These are phyloP conservation scores for Carallia brachiata DNA, from an alignment of 345 rosid species.

Conservation along the genomic window DNA sequence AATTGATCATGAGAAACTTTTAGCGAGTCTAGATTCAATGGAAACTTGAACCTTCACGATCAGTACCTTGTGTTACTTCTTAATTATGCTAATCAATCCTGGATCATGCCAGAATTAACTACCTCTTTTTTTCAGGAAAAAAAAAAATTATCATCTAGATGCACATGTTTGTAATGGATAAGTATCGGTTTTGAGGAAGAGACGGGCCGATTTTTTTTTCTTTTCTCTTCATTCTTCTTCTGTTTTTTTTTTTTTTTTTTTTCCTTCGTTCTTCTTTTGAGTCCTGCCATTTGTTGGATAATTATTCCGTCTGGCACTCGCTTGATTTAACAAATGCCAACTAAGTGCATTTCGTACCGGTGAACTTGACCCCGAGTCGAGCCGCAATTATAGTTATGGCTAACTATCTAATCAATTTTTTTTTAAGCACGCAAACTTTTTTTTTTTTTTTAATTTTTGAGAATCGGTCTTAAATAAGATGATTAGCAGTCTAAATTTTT, in stretches of 20 bases:
- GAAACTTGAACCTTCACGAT: slow-evolving; percentile 5
- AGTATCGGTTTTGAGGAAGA: not conserved
- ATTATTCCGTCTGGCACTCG: not conserved
- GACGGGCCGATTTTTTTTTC: not conserved
- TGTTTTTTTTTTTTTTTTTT: not conserved
- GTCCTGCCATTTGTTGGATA: no score
- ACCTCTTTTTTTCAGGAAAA: not conserved
- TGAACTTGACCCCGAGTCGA: no score
- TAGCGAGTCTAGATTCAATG: slow-evolving; percentile 44
- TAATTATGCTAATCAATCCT: not conserved
- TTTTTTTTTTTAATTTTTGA: no score
- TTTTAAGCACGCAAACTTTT: no score
- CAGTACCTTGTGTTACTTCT: not conserved
- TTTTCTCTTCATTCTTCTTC: not conserved
- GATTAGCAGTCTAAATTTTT: no score
- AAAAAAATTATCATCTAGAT: slow-evolving; percentile 1
- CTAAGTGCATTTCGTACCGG: slow-evolving; percentile 1
- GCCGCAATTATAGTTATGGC: no score
- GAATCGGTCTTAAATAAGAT: no score
- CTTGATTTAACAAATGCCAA: slow-evolving; percentile 17
- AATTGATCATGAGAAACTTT: not conserved
- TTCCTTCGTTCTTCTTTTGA: no score
- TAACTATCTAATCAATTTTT: no score
- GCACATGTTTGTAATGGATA: not conserved
- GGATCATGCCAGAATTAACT: not conserved